Evolutionary conservation across 768 basidiomycete species (phyloP).

Genomic region (Plicaturopsis crispa): DNA sequence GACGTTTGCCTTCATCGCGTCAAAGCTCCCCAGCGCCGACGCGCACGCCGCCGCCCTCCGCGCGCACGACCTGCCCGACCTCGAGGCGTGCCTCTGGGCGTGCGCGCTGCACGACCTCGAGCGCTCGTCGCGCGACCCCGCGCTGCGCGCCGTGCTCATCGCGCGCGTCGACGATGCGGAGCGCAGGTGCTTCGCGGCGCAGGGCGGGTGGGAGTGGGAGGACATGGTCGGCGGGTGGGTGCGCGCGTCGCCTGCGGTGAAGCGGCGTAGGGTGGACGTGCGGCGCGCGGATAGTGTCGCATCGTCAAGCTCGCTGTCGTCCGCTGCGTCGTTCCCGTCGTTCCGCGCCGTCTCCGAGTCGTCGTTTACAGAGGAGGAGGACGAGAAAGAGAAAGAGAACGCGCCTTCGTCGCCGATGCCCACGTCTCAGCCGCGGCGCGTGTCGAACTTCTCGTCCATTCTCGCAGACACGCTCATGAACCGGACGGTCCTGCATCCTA

Average conservation of each 20-base stretch:
- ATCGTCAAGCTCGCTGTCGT: slow-evolving; percentile 3
- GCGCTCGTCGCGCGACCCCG: slow-evolving; percentile 7
- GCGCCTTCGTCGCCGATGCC: slow-evolving; percentile 3
- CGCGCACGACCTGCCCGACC: slow-evolving; percentile 24
- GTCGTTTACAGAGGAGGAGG: slow-evolving; percentile 13
- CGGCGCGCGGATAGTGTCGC: neutral
- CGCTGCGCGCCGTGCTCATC: slow-evolving; percentile 26
- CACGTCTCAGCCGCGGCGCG: slow-evolving; percentile 11
- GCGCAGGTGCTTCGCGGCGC: slow-evolving; percentile 31
- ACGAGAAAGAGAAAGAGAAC: slow-evolving; percentile 15
- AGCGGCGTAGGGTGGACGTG: slow-evolving; percentile 14
- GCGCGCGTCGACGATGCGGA: slow-evolving; percentile 46
- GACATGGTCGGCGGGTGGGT: slow-evolving; percentile 38
- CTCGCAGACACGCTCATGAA: slow-evolving; percentile 31
- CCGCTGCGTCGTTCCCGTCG: slow-evolving; percentile 6
- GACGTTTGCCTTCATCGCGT: slow-evolving; percentile 22
- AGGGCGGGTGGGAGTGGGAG: slow-evolving; percentile 40
- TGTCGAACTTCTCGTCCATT: slow-evolving; percentile 28
- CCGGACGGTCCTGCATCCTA: slow-evolving; percentile 24
- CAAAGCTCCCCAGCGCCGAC: slow-evolving; percentile 9
- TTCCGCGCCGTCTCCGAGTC: slow-evolving; percentile 7
- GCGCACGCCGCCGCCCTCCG: slow-evolving; percentile 19
- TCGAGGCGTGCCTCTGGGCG: slow-evolving; percentile 47
- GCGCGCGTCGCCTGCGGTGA: slow-evolving; percentile 23
- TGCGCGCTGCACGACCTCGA: slow-evolving; percentile 43